Base-by-base conservation (phyloP, 164 flowering plant species). In the Liquidambar formosana region DNA sequence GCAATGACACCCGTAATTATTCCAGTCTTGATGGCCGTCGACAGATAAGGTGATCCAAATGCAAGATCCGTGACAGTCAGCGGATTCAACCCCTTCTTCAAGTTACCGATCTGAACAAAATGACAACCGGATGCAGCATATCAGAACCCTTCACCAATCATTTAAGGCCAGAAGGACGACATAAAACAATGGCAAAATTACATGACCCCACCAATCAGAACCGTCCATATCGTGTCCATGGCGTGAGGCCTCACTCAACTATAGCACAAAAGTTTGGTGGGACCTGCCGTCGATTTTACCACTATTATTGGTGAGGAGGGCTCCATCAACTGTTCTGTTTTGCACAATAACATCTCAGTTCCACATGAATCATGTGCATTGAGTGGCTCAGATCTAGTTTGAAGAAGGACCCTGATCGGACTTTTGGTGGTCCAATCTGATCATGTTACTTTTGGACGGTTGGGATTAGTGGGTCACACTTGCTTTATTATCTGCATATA, bases 61-160 rank as follows among this genome's bases (percentile, higher is more conserved):
- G 79, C 76, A 8, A 90, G 63, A 81, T 81, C 76, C 59, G 84
- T 68, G 26, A 81, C 59, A 8, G 97, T 89, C 11, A 86, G 83
- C 58, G 97, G 97, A 71, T 93, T 93, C 51, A 93, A 25, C 13
- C 97, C 97, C 67, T 84, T 76, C 61, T 80, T 84, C 79, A 90
- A 72, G 38, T 85, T 19, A 16, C 96, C 97, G 45, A 92, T 86
- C 95, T 90, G 91, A 52, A 28, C 38, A 4, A n/a, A 38, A 22
- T 8, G 11, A 46, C 41, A 59, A 1, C 64, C 19, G 8, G 1
- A 48, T 21, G 48, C 56, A 27, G 15, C 52, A 9, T 27, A 64
- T 64, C 57, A 64, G 51, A 64, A 22, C 19, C 16, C 38, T 8
- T 1, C 22, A 52, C 25, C 56, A 19, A 10, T 43, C 0, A 71